Base-by-base conservation (phyloP, 2,329 filamentous ascomycete genomes). In the Penicillium sp. region DNA sequence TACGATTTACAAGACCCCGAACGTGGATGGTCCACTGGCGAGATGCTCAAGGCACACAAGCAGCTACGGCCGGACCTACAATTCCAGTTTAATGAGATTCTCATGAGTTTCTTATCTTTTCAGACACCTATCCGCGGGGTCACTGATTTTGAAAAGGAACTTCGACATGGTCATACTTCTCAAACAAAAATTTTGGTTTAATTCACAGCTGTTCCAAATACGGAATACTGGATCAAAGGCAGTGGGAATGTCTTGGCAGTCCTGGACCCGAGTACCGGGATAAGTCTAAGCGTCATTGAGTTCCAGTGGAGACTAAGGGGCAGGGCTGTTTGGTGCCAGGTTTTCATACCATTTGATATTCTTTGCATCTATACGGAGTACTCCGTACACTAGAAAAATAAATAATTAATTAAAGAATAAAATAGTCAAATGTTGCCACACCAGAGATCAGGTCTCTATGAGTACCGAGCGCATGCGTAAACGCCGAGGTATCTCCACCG, bases 11-110 rank as follows among this genome's bases (percentile, higher is more conserved):
- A 64, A 50, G 68, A 74, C 26, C 60, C 70, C 0, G 65, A 72
- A 47, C 72, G 74, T 25, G 66, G 63, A 17, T 76, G 74, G 73
- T 69, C 66, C 9, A 71, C 70, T 0, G 71, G 70, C 4, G 71
- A 73, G 55, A 58, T 76, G 26, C 55, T 76, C 33, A 65, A 64
- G 38, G 67, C 65, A 25, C 69, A 73, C 44, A 72, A 73, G 46
- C 64, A 66, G 47, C 66, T 77, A 10, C 72, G 66, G 17, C 63
- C 66, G 5, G 69, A 73, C 19, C 62, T 75, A 6, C 72, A 73
- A 38, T 75, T 75, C 44, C 69, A 71, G 5, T 76, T 74, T 58
- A 72, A 71, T 53, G 74, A 77, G 54, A 68, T 73, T 47, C 54
- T 76, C 9, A 66, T 76, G 57, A 69, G 67, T 38, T 70, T 71